Percentiles rank a stretch among this genome's conserved stretches.
Conservation (phyloP, 257 asterid genomes). For the Petrea volubilis region DNA sequence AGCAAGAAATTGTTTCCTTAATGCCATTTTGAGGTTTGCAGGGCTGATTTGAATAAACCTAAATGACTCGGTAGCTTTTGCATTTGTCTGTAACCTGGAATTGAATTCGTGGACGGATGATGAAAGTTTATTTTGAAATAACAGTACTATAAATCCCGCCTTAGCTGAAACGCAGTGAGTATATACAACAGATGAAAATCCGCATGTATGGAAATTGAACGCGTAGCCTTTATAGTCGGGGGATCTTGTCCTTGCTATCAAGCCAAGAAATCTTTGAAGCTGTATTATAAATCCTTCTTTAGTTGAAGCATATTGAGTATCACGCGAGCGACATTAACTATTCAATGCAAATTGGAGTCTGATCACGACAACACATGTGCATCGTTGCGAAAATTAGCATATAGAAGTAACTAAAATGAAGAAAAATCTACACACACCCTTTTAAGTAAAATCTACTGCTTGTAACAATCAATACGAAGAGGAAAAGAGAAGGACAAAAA, state of each 20-base stretch:
- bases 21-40: not conserved
- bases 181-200: too few species aligned
- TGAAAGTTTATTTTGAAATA: slow-evolving; percentile 1
- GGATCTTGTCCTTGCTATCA: too few species aligned
- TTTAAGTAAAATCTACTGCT: not conserved
- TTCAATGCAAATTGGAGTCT: too few species aligned
- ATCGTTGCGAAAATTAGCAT: not conserved
- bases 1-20: not conserved
- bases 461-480: not conserved
- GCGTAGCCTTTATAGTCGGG: too few species aligned
- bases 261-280: too few species aligned
- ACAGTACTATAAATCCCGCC: not conserved
- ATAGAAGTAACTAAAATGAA: not conserved
- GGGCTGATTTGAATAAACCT: not conserved
- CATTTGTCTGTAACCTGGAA: not conserved
- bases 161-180: not conserved
- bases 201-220: too few species aligned
- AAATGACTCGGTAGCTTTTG: not conserved
- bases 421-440: not conserved
- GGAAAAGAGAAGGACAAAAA: too few species aligned
- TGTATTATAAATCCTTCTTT: too few species aligned
- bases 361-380: too few species aligned
- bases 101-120: not conserved
- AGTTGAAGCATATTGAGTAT: too few species aligned
- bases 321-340: too few species aligned